Base-by-base conservation (phyloP, 495 filamentous ascomycete genomes). In the Corynascus novoguineensis region DNA sequence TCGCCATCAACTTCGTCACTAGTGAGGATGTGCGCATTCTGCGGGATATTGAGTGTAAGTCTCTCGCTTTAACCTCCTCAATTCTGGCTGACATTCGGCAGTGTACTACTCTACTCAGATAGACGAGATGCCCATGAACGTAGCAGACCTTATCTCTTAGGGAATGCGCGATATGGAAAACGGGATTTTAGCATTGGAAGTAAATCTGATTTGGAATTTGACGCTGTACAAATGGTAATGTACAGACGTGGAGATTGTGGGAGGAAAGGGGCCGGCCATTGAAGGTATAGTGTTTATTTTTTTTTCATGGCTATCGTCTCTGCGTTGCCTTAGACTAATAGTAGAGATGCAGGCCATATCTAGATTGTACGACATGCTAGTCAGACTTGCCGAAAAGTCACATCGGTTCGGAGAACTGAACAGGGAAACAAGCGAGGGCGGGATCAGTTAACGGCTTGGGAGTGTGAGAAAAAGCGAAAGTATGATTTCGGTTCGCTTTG, bases 1-100 rank as follows among this genome's bases (percentile, higher is more conserved):
- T 98, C 73, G 95, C 93, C 64, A 98, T 98, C 82, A 98, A 98
- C 86, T 98, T 98, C 75, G 93, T 98, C 71, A 98, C 95, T 55
- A 90, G 89, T 66, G 93, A 98, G 59, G 93, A 98, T 79, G 93
- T 98, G 63, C 92, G 95, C 71, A 98, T 98, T 85, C 89, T 98
- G 83, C 86, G 93, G 65, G 95, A 98, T 74, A 98, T 98, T 61
- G 93, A 90, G 70, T 77, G 83, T 74, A 73, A 62, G 68, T 73
- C 64, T 27, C 59, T 44, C 50, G 47, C 27, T 11, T 19, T 17
- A 0, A 9, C 2, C 4, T 21, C 9, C 3, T 19, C 0, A 31
- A 15, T 31, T 19, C 4, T n/a, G 5, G n/a, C 61, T 67, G 74
- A 64, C 58, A 1, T 34, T 10, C 42, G 45, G 7, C 44, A 74